A percentile compares a stretch with the other conserved stretches of the same genome.
Evolutionary conservation across 352 stramenopile species (phyloP).

Genomic region (Halophytophthora polymorphica): DNA sequence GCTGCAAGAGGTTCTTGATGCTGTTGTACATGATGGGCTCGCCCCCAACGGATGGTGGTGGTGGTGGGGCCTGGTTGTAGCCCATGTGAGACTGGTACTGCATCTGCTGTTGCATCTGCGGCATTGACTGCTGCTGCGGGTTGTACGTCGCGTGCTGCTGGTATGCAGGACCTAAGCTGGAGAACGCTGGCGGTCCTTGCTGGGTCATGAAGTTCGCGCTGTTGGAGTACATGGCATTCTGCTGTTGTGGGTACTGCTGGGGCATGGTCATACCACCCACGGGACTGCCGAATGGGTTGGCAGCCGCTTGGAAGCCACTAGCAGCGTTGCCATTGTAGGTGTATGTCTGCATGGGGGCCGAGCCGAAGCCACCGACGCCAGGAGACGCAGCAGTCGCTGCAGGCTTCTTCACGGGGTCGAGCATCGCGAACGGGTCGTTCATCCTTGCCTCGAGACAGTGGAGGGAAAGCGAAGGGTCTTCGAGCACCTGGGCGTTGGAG

Average conservation of each 20-base stretch:
- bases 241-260: constrained; percentile 26
- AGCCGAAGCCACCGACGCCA: constrained; percentile 14
- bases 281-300: constrained; percentile 39
- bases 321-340: background rate
- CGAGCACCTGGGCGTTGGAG: constrained; percentile 8
- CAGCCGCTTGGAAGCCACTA: constrained; percentile 9
- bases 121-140: constrained; percentile 27
- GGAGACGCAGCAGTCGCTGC: constrained; percentile 10
- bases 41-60: constrained; percentile 32
- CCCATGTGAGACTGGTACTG: too few species aligned
- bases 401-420: constrained; percentile 48
- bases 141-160: constrained; percentile 31
- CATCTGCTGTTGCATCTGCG: constrained; percentile 21
- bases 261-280: constrained; percentile 25
- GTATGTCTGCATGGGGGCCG: constrained; percentile 14
- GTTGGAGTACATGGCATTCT: constrained; percentile 35
- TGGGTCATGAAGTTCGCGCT: constrained; percentile 68
- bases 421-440: constrained; percentile 66
- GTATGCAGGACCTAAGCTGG: constrained; percentile 26
- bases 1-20: constrained; percentile 61
- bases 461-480: too few species aligned
- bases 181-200: constrained; percentile 40
- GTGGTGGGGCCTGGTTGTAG: too few species aligned
- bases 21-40: constrained; percentile 58
- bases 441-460: constrained; percentile 20